Base-by-base conservation (phyloP, 148 eudicot species). In the Bassia scoparia region DNA sequence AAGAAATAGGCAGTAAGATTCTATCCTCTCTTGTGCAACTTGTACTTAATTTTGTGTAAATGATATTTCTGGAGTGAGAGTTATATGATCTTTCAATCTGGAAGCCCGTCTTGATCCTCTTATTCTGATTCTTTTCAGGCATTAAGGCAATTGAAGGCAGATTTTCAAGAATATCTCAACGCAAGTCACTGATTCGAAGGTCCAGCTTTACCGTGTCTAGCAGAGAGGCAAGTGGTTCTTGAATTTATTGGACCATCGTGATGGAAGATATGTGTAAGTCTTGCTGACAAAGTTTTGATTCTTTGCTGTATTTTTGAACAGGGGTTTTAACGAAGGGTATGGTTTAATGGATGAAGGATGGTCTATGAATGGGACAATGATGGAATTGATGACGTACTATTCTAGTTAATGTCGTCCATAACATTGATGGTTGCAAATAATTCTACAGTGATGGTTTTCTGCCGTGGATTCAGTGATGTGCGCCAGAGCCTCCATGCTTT, bases 321-420 rank as follows among this genome's bases (percentile, higher is more conserved):
- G 98, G 81, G 96, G 98, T 34, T 93, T 93, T 72, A 90, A 90
- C 59, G 98, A 93, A 81, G 96, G 96, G 66, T 89, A 93, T 67
- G 96, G 98, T 9, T 93, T 93, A 70, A 76, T 85, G 7, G 98
- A 90, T 78, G 98, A 93, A 62, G 98, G 96, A 65, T 93, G 98
- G 98, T 87, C 96, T 62, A 76, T 85, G 83, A 81, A 90, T n/a
- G n/a, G 79, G 90, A 85, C 66, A 85, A 86, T 76, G 98, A 93
- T 75, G 98, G 98, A 48, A 73, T 89, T 2, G 98, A 93, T 77
- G 98, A 93, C 80, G 89, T 93, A 84, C 96, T 54, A 73, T 93
- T 69, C 83, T 84, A 56, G 89, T 89, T 54, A 93, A 90, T 71
- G 82, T 94, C 11, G 87, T 96, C 73, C 87, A 90, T 34, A 85